Percentiles rank a stretch among this genome's conserved stretches.
phyloP scores from a whole-genome alignment of 2,329 filamentous ascomycete genomes.

The Talaromyces sp. region DNA sequence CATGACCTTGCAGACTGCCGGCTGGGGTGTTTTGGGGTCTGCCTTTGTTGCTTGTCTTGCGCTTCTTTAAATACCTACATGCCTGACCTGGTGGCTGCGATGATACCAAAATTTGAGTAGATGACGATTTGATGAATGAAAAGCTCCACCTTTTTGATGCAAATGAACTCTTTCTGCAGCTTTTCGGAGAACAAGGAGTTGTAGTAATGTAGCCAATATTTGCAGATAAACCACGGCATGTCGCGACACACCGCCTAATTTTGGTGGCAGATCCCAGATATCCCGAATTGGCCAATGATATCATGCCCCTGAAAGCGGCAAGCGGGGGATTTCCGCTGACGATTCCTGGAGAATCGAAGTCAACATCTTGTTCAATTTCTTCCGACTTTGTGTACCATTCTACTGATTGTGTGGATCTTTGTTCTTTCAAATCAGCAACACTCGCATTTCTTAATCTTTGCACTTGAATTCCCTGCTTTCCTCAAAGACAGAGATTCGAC shows the following conservation, averaged over 20 bases:
- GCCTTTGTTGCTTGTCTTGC: slow-evolving; percentile 33
- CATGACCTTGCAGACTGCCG: slow-evolving; percentile 32
- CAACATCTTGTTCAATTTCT: background rate
- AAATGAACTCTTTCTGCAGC: background rate
- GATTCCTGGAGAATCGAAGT: background rate
- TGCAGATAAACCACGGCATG: background rate
- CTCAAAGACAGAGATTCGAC: background rate
- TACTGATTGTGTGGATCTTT: background rate
- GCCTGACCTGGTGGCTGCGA: background rate
- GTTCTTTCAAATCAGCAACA: background rate
- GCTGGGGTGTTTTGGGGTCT: slow-evolving; percentile 37
- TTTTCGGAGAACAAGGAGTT: background rate
- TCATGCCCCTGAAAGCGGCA: background rate
- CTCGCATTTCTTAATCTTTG: too few relatives aligned
- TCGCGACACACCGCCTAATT: background rate
- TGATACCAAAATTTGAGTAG: background rate
- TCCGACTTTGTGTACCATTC: background rate
- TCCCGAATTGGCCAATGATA: slow-evolving; percentile 10
- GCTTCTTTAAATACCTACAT: slow-evolving; percentile 26
- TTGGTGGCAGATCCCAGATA: background rate
- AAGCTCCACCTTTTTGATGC: background rate
- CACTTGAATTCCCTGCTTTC: too few relatives aligned
- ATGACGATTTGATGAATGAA: background rate
- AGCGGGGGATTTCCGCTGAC: background rate
- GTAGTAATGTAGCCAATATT: background rate